A percentile compares a stretch with the other conserved stretches of the same genome.
These are phyloP conservation scores for Aspergillus jensenii DNA, from an alignment of 2,329 filamentous ascomycete genomes.

Conservation along the genomic window DNA sequence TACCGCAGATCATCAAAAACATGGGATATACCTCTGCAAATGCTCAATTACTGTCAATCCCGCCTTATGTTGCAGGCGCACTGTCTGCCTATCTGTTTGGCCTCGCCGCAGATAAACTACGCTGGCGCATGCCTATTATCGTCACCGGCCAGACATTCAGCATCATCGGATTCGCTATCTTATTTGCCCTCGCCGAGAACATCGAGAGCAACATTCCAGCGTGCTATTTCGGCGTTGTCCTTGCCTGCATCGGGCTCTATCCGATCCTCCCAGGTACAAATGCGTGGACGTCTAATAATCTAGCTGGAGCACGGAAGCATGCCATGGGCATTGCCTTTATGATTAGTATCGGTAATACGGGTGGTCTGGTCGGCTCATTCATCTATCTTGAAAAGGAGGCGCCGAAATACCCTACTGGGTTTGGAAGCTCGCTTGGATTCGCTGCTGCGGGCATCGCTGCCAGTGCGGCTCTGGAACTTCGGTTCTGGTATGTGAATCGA, in stretches of 20 bases:
- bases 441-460: conserved; percentile 22
- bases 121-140: conserved; percentile 44
- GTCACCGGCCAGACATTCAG: conserved; percentile 9
- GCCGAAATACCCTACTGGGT: conserved; percentile 36
- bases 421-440: conserved; percentile 32
- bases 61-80: conserved; percentile 37
- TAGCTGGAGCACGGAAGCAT: conserved; percentile 39
- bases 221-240: not conserved
- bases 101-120: conserved; percentile 37
- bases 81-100: conserved; percentile 30
- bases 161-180: too few relatives aligned
- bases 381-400: conserved; percentile 33
- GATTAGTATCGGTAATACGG: conserved; percentile 32
- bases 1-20: conserved; percentile 42
- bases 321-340: conserved; percentile 42
- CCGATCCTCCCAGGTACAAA: conserved; percentile 44
- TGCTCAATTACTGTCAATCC: conserved; percentile 28
- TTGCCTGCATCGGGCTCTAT: conserved; percentile 22
- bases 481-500: not conserved
- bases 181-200: too few relatives aligned
- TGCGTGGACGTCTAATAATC: conserved; percentile 46
- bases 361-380: conserved; percentile 37
- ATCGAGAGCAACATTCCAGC: too few relatives aligned
- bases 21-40: conserved; percentile 43
- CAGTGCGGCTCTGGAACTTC: not conserved